These are phyloP conservation scores for Acer campestre DNA, from an alignment of 345 rosid species.

Conservation along the genomic window DNA sequence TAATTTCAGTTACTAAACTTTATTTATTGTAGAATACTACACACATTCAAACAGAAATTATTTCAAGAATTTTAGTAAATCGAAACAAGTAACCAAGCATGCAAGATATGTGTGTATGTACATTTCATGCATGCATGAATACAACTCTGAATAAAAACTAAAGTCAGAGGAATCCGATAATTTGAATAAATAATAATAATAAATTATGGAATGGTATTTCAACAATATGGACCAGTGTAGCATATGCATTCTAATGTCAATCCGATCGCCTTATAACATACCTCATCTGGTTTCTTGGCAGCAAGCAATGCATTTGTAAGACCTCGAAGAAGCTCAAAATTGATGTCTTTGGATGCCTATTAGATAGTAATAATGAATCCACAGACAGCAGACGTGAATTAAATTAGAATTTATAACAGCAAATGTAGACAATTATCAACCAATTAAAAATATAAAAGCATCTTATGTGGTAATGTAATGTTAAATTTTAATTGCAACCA, in stretches of 20 bases:
- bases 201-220: not conserved
- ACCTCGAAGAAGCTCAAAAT: conserved; percentile 86
- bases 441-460: too few relatives aligned
- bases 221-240: not conserved
- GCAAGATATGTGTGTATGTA: not conserved
- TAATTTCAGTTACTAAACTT: too few relatives aligned
- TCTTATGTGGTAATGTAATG: too few relatives aligned
- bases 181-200: too few relatives aligned
- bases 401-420: not conserved
- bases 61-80: not conserved
- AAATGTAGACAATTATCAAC: too few relatives aligned
- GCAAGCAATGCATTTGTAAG: conserved; percentile 80
- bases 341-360: conserved; percentile 61
- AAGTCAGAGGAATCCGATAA: not conserved
- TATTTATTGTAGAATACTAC: too few relatives aligned
- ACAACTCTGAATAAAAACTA: not conserved
- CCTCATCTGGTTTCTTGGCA: conserved; percentile 94
- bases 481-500: too few relatives aligned
- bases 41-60: not conserved
- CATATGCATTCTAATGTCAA: conserved; percentile 9
- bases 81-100: not conserved
- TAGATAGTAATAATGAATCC: conserved; percentile 16
- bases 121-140: not conserved
- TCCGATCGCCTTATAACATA: conserved; percentile 26
- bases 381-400: not conserved